Conservation (phyloP, 2,329 filamentous ascomycete species). For the Pleoardoris graminearum region DNA sequence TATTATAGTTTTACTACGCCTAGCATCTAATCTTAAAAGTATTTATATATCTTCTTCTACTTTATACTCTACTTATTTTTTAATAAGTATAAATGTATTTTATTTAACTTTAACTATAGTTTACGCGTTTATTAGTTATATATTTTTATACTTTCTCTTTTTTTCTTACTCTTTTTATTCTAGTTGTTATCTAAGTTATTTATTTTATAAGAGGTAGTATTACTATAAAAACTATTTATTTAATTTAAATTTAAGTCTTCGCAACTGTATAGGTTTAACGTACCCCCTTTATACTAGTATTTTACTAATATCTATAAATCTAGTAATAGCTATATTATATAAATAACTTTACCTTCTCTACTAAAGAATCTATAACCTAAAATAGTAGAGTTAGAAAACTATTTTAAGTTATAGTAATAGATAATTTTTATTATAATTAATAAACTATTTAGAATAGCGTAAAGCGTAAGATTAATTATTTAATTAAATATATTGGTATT, state of each 20-base stretch:
- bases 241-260: slow-evolving; percentile 13
- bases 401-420: too few relatives aligned
- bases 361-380: too few relatives aligned
- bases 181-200: slow-evolving; percentile 15
- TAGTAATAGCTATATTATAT: too few relatives aligned
- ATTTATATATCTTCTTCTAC: slow-evolving; percentile 13
- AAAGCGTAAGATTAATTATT: too few relatives aligned
- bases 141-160: slow-evolving; percentile 8
- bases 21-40: slow-evolving; percentile 8
- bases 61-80: slow-evolving; percentile 13
- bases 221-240: slow-evolving; percentile 11
- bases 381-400: too few relatives aligned
- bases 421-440: too few relatives aligned
- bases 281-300: too few relatives aligned
- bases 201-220: slow-evolving; percentile 13
- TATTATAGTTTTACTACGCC: slow-evolving; percentile 9
- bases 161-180: slow-evolving; percentile 13
- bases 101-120: slow-evolving; percentile 14
- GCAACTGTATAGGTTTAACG: neutral
- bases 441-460: too few relatives aligned
- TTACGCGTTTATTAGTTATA: slow-evolving; percentile 11
- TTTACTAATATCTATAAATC: too few relatives aligned
- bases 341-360: too few relatives aligned
- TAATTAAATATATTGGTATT: too few relatives aligned
- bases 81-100: slow-evolving; percentile 16